Evolutionary conservation across 306 rosid species (phyloP), one percentile per base, ranked within the genome.

Genomic region (Ormosia semicastrata): DNA sequence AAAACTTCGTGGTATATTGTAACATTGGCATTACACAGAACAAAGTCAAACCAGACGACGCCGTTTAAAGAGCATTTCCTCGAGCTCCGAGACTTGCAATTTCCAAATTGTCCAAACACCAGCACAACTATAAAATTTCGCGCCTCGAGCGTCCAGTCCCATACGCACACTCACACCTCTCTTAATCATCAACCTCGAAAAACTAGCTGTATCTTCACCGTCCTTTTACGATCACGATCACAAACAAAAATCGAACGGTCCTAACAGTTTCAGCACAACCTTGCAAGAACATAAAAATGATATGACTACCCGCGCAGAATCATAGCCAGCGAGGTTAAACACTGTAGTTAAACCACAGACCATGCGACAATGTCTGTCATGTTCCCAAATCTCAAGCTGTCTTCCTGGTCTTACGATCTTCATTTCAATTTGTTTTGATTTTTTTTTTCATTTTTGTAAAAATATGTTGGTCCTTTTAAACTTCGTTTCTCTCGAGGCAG

Each of bases 371-470:
- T 81, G 88, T 81, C 89, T 85, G 94, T 85, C 91, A 70, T 60
- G 87, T 82, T 71, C 84, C 54, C 96, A 62, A 76, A 92, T 93
- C 94, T 88, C 97, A 94, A 93, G 93, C 44, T 85, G 83, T 81
- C 82, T 81, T 75, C 86, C 89, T 71, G 86, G 80, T 83, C 75
- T 87, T 78, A 71, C 87, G 66, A 72, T 79, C 79, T 60, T 59
- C 58, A 6, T 66, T 49, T 43, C 52, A 10, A 46, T 46, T 47
- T 65, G 15, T 1, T 81, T 66, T 34, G 9, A 12, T 17, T 66
- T 78, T 76, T 4, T 4, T 18, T 30, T 2, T 29, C 2, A 14
- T 50, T 11, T 44, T 66, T 15, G 30, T 2, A 52, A 47, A 30
- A 76, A 60, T 18, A 29, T 53, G 10, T 24, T 46, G 12, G 84